These are phyloP conservation scores for Niveomyces coronatus DNA, from an alignment of 2,329 filamentous ascomycete genomes.

Conservation along the genomic window DNA sequence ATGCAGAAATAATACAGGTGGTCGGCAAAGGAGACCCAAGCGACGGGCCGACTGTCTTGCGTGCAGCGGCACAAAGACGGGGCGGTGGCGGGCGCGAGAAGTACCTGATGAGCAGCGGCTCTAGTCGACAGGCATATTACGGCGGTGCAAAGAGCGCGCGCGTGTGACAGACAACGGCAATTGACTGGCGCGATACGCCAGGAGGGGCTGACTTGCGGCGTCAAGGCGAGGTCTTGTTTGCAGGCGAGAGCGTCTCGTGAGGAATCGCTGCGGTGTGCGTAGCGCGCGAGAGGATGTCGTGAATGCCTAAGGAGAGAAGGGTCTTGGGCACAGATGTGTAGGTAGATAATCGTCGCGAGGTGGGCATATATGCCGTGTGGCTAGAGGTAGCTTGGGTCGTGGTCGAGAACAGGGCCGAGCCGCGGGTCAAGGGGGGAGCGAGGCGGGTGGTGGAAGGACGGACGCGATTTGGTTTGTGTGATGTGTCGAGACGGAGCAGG, in stretches of 20 bases:
- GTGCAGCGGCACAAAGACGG: conserved; percentile 2
- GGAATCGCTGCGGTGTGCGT: too few species aligned
- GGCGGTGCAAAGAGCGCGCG: background rate
- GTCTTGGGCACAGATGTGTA: background rate
- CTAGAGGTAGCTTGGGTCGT: background rate
- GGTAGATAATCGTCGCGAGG: too few species aligned
- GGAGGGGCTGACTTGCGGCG: conserved; percentile 3
- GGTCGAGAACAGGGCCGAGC: too few species aligned
- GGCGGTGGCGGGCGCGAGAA: background rate
- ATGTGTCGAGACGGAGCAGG: too few species aligned
- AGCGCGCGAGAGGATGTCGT: too few species aligned
- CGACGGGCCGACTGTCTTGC: background rate
- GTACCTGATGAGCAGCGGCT: background rate
- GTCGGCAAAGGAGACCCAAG: conserved; percentile 3
- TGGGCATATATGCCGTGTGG: background rate
- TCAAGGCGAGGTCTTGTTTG: too few species aligned
- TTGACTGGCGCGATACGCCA: conserved; percentile 3
- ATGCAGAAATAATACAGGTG: background rate
- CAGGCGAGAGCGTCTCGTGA: too few species aligned
- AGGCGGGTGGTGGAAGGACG: conserved; percentile 10
- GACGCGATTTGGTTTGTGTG: too few species aligned
- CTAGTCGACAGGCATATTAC: conserved; percentile 7
- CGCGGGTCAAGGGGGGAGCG: conserved; percentile 5
- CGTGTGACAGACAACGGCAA: background rate
- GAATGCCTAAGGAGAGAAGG: background rate